Evolutionary conservation across 306 rosid genomes (phyloP), one percentile per base, ranked within the genome.

Genomic region (Gastrolobium bilobum): DNA sequence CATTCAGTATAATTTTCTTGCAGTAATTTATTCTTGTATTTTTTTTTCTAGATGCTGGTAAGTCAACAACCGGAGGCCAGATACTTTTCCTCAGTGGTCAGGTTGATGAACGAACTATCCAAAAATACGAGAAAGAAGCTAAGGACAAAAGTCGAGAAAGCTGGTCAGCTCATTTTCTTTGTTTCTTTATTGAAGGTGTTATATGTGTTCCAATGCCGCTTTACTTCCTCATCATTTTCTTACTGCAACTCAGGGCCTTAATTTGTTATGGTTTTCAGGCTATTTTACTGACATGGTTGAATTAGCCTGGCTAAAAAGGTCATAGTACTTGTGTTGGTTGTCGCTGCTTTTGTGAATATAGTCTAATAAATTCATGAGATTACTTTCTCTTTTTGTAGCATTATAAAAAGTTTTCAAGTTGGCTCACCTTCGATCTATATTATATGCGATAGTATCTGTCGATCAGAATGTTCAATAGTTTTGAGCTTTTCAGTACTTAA

Each of bases 111-210:
- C 92, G 99, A 30, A 96, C 99, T 8, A 96, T 96, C 81, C 98
- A 93, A 79, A 96, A 96, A 81, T 96, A 93, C 8, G 99, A 96
- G 85, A 96, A 89, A 79, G 99, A 96, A 92, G 99, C 99, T 4
- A 96, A 96, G 89, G 99, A 96, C 31, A 96, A 96, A 84, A 96
- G 98, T 84, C 89, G 99, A 84, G 99, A 96, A 85, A 96, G 99
- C 87, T 96, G 99, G 99, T 96, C 76, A 87, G 97, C 47, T 65
- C 70, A 51, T 83, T 80, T 63, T 47, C 62, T 44, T 54, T 71
- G 15, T 57, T 63, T 77, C 26, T 65, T 76, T 33, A 50, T 75
- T 57, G 68, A 4, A 4, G 59, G n/a, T 43, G 71, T 68, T 70
- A 2, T 50, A 2, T 57, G n/a, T 44, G 75, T 47, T 59, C 29